Percentiles rank a stretch among this genome's conserved stretches.
These are phyloP conservation scores for Acer yangbiense DNA, from an alignment of 345 rosid genomes.

Conservation along the genomic window DNA sequence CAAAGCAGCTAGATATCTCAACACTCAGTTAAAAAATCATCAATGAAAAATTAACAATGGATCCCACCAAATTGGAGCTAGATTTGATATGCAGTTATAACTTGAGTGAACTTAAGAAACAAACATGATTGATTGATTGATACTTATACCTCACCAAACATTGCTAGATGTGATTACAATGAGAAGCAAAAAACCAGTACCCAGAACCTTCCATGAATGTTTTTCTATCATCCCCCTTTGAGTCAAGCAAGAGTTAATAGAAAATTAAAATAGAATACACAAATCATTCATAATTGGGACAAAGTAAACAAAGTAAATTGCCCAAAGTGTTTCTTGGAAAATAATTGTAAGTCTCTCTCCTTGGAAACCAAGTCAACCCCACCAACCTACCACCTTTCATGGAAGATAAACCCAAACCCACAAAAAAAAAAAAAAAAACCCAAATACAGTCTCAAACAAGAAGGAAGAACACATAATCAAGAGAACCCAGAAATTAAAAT, in stretches of 20 bases:
- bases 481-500: constrained; percentile 35
- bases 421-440: neutral
- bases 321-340: constrained; percentile 19
- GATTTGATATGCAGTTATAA: constrained; percentile 10
- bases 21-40: neutral
- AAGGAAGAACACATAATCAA: constrained; percentile 17
- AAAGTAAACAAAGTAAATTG: constrained; percentile 26
- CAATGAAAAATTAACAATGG: constrained; percentile 5
- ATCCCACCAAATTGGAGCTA: constrained; percentile 10
- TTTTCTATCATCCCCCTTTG: constrained; percentile 17
- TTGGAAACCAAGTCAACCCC: constrained; percentile 71
- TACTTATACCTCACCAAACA: neutral
- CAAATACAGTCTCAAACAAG: neutral
- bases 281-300: constrained; percentile 19
- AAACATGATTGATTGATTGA: neutral
- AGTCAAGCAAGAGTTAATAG: neutral
- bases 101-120: neutral
- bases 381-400: constrained; percentile 83
- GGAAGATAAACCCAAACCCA: constrained; percentile 24
- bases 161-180: neutral
- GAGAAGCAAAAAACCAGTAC: neutral
- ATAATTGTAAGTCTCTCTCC: constrained; percentile 23
- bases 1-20: constrained; percentile 6
- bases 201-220: neutral
- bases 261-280: constrained; percentile 2